Percentiles rank a stretch among this genome's conserved stretches.
Conservation (phyloP, 345 rosid genomes). For the Kernera saxatilis region DNA sequence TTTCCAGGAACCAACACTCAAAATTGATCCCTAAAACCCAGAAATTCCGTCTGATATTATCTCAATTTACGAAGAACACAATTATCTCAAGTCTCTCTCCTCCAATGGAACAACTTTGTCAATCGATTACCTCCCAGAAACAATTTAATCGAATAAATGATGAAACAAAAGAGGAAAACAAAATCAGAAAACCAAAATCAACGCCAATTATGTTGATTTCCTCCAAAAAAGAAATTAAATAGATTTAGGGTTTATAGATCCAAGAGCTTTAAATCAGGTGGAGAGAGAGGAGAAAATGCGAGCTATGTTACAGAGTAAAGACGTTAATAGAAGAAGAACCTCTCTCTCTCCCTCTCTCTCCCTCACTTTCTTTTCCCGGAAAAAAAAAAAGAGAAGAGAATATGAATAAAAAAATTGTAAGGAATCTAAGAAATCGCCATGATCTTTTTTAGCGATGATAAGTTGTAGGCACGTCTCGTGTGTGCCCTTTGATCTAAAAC, state of each 20-base stretch:
- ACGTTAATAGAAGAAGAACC: slow-evolving; percentile 7
- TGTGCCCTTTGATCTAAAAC: slow-evolving; percentile 4
- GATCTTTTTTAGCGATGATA: background rate
- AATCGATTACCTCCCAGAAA: background rate
- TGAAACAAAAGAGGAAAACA: background rate
- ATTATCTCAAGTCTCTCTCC: background rate
- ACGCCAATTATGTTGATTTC: background rate
- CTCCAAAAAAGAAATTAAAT: background rate
- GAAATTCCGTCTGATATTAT: background rate
- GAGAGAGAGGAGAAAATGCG: slow-evolving; percentile 24
- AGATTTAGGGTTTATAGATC: slow-evolving; percentile 12
- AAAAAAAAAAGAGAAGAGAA: background rate
- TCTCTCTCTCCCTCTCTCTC: slow-evolving; percentile 12
- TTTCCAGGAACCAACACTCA: background rate
- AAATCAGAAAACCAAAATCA: background rate
- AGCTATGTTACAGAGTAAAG: background rate
- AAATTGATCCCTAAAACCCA: background rate
- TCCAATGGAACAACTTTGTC: background rate
- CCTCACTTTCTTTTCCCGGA: slow-evolving; percentile 17
- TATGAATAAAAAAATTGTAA: background rate
- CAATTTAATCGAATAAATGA: background rate
- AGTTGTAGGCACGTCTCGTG: slow-evolving; percentile 26
- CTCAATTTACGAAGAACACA: background rate
- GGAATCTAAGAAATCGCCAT: slow-evolving; percentile 8
- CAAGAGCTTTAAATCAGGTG: background rate